Percentiles rank a stretch among this genome's conserved stretches.
Evolutionary conservation across 2,329 filamentous ascomycete genomes (phyloP).

Genomic region (Aaosphaeria arxii): DNA sequence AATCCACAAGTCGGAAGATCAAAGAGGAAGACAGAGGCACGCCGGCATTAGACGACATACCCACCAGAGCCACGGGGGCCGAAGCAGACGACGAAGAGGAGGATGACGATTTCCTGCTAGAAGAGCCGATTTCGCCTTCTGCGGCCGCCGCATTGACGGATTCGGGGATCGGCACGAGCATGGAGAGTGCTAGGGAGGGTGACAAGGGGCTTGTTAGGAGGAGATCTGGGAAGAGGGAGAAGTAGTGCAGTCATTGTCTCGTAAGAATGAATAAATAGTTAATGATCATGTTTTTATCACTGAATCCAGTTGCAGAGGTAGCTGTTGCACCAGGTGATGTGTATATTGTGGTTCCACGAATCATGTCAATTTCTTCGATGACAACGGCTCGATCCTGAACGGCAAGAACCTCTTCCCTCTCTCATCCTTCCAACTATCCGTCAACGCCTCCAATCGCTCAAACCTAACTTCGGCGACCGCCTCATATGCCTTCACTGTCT

Average conservation of each 20-base stretch:
- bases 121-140: constrained; percentile 17
- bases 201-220: constrained; percentile 11
- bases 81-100: constrained; percentile 44
- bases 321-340: too few species aligned
- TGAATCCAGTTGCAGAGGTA: too few species aligned
- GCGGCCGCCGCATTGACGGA: constrained; percentile 23
- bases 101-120: constrained; percentile 44
- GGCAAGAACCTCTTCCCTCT: constrained; percentile 7
- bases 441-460: constrained; percentile 11
- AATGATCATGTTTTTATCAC: too few species aligned
- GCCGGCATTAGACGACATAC: constrained; percentile 15
- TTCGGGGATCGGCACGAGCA: constrained; percentile 48
- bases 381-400: constrained; percentile 10
- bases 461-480: constrained; percentile 8
- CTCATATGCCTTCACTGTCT: constrained; percentile 11
- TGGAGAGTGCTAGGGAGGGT: constrained; percentile 38
- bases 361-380: constrained; percentile 1
- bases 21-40: constrained; percentile 13
- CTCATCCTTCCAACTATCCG: constrained; percentile 10
- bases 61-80: constrained; percentile 8
- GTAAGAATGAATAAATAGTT: too few species aligned
- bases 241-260: too few species aligned
- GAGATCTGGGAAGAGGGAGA: neutral
- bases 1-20: constrained; percentile 3
- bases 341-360: too few species aligned